Base-by-base conservation (phyloP, 371 early-diverging fungal genomes). In the Actinomortierella ambigua region DNA sequence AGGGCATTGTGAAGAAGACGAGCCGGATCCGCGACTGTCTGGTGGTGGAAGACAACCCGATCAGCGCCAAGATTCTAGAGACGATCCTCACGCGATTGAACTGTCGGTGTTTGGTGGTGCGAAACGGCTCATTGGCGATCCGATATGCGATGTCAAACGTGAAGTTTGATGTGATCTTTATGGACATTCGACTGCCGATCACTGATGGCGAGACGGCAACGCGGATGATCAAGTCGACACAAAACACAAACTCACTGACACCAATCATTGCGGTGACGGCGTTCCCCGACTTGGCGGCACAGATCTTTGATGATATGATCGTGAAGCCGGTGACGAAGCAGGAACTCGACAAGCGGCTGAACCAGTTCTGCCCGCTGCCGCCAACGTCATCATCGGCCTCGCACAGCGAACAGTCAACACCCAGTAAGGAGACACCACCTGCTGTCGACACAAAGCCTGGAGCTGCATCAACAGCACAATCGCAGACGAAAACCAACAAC, bases 111-210 rank as follows among this genome's bases (percentile, higher is more conserved):
- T 88, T 92, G 1, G 82, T 90, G 48, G 93, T 93, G 28, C 82
- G 89, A 26, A 96, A 94, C 55, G 98, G 96, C 8, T 95, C 93
- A 4, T 96, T 95, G 68, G 95, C 94, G 0, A 85, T 96, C 59
- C 89, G 93, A 40, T 88, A 86, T 56, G 93, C 93, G 1, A 91
- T 95, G 89, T 34, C 34, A 11, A 87, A 90, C 51, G 88, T 93
- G 23, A 88, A 84, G 64, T 97, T 93, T 79, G 95, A 95, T 60
- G 82, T 95, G 24, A 94, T 97, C 34, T 94, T 97, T 59, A 91
- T 95, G 92, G 95, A 94, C 61, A 89, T 93, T n/a, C 81, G 89
- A 9, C 94, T 96, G 94, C 96, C 96, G 1, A 91, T 94, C 46
- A 83, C 96, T 59, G 94, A 93, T 73, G 98, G 95, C 24, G 93